Conservation (phyloP, 768 basidiomycete species). For the Suillus luteus region DNA sequence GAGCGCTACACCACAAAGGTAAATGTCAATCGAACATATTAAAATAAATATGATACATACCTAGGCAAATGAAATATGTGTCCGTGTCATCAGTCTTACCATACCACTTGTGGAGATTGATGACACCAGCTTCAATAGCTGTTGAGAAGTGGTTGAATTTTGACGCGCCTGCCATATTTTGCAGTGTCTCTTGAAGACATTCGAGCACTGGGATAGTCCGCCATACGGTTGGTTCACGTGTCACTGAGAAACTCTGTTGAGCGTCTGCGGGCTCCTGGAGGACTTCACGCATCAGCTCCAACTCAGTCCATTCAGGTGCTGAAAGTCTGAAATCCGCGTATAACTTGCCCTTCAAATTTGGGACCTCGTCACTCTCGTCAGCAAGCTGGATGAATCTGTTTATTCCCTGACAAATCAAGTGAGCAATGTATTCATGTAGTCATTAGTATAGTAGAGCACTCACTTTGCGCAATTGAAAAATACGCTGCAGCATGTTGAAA, state of each 20-base stretch:
- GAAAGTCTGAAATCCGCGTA: too few species aligned
- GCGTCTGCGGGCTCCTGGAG: neutral
- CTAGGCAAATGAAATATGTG: neutral
- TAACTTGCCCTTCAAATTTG: too few species aligned
- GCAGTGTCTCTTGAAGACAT: constrained; percentile 19
- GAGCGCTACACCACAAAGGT: neutral
- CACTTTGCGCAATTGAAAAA: neutral
- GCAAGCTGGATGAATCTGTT: constrained; percentile 14
- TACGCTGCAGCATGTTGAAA: neutral
- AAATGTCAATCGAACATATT: neutral
- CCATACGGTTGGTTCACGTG: constrained; percentile 25
- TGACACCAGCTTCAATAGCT: constrained; percentile 13
- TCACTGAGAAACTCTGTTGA: constrained; percentile 20
- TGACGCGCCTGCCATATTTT: constrained; percentile 14
- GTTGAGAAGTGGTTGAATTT: constrained; percentile 14
- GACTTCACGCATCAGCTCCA: too few species aligned
- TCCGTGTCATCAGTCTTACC: neutral
- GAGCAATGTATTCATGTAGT: too few species aligned
- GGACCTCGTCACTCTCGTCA: constrained; percentile 21
- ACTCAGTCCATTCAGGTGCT: too few species aligned
- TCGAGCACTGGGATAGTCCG: constrained; percentile 23
- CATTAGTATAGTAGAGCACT: neutral
- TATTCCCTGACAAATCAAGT: neutral
- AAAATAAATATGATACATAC: neutral
- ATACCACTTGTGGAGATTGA: neutral